Evolutionary conservation across 495 filamentous ascomycete species (phyloP).

Genomic region (Pyronema omphalodes): DNA sequence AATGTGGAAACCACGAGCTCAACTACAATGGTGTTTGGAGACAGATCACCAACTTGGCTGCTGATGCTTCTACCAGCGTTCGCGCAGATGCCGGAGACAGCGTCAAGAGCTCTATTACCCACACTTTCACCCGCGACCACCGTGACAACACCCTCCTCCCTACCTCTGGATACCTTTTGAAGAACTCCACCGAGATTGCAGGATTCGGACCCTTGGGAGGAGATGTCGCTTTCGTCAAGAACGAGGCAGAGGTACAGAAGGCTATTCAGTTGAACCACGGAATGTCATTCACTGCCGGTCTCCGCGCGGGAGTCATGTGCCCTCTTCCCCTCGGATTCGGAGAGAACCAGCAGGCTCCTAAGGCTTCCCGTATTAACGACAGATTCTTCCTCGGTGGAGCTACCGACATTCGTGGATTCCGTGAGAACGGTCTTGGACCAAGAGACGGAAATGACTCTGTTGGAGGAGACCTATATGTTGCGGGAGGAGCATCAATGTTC

Average conservation of each 20-base stretch:
- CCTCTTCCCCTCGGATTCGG: slow-evolving; percentile 38
- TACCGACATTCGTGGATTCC: slow-evolving; percentile 86
- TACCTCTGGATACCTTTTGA: slow-evolving; percentile 56
- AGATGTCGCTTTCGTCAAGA: slow-evolving; percentile 80
- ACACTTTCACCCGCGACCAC: slow-evolving; percentile 61
- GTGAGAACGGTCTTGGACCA: slow-evolving; percentile 69
- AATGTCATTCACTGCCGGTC: slow-evolving; percentile 46
- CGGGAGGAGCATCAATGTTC: slow-evolving; percentile 65
- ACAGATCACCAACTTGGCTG: slow-evolving; percentile 59
- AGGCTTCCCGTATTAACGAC: slow-evolving; percentile 69
- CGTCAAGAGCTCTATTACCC: slow-evolving; percentile 67
- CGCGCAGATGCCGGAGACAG: slow-evolving; percentile 76
- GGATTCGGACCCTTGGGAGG: slow-evolving; percentile 70
- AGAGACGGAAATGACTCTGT: slow-evolving; percentile 69
- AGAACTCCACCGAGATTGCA: slow-evolving; percentile 60
- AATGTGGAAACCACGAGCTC: slow-evolving; percentile 43
- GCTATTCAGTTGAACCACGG: slow-evolving; percentile 54
- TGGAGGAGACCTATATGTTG: slow-evolving; percentile 80
- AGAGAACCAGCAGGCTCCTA: slow-evolving; percentile 29
- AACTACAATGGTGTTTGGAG: slow-evolving; percentile 70
- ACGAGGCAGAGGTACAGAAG: slow-evolving; percentile 60
- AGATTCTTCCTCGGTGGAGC: slow-evolving; percentile 89
- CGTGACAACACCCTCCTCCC: slow-evolving; percentile 73
- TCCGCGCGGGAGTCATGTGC: slow-evolving; percentile 43
- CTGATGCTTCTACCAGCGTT: slow-evolving; percentile 58